Conservation (phyloP, 768 basidiomycete genomes). For the Tephrocybe sp. region DNA sequence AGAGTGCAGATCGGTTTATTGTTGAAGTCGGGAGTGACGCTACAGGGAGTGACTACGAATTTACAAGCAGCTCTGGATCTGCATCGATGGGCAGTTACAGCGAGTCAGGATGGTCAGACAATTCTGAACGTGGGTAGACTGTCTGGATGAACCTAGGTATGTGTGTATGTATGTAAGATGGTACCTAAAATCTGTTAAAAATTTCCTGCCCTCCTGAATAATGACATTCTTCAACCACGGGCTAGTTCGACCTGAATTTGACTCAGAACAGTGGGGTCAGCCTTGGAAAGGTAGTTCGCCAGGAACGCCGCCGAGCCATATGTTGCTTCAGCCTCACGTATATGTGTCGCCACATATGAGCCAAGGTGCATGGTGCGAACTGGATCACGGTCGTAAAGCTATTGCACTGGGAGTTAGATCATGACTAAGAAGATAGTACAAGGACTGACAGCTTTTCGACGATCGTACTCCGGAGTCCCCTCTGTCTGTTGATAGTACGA, state of each 20-base stretch:
- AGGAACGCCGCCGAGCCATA: constrained; percentile 65
- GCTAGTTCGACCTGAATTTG: constrained; percentile 62
- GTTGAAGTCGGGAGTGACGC: constrained; percentile 38
- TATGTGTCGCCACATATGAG: constrained; percentile 51
- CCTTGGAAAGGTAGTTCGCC: constrained; percentile 55
- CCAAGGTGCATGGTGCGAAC: constrained; percentile 70
- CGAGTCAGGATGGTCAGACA: constrained; percentile 43
- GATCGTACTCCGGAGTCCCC: constrained; percentile 74
- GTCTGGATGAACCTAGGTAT: background rate
- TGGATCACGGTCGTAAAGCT: constrained; percentile 74
- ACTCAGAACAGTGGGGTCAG: constrained; percentile 72
- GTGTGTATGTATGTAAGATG: background rate
- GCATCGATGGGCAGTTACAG: constrained; percentile 55
- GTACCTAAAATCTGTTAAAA: background rate
- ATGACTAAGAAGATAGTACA: constrained; percentile 4
- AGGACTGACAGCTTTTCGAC: constrained; percentile 64
- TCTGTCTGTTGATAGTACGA: constrained; percentile 64
- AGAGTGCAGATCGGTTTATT: constrained; percentile 59
- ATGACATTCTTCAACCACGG: constrained; percentile 21
- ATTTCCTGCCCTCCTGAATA: background rate
- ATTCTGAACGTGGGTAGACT: constrained; percentile 2
- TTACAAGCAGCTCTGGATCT: constrained; percentile 60
- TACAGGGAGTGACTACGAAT: constrained; percentile 58
- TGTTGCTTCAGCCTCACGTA: constrained; percentile 63
- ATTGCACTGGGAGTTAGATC: constrained; percentile 2